A percentile compares a stretch with the other conserved stretches of the same genome.
These are phyloP conservation scores for Candida tropicalis DNA, from an alignment of 1,139 yeast genomes.

Conservation along the genomic window DNA sequence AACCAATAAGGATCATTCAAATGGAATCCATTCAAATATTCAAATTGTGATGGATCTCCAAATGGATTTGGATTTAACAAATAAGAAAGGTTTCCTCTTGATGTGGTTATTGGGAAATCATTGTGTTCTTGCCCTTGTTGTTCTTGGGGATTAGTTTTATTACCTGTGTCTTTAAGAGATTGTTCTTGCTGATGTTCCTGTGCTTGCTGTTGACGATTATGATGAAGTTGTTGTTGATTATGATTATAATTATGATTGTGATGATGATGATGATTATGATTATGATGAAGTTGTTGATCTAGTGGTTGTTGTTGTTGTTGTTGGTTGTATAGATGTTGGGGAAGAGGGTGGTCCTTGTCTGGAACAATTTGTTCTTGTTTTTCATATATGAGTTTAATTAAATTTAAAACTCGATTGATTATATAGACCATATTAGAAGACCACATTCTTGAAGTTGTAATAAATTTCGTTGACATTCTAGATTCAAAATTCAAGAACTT, in stretches of 20 bases:
- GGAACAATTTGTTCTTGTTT: conserved; percentile 19
- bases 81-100: conserved; percentile 14
- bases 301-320: background rate
- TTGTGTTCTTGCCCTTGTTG: conserved; percentile 9
- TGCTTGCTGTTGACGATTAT: too few relatives aligned
- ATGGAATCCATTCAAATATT: conserved; percentile 25
- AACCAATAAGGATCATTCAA: conserved; percentile 49
- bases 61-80: conserved; percentile 15
- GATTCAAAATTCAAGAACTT: conserved; percentile 29
- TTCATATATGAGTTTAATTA: conserved; percentile 30
- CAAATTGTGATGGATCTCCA: conserved; percentile 17
- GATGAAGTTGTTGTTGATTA: too few relatives aligned
- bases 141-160: background rate
- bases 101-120: conserved; percentile 15
- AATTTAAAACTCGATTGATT: conserved; percentile 34
- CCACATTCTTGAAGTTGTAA: conserved; percentile 34
- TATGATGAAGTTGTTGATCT: too few relatives aligned
- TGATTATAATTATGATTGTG: too few relatives aligned
- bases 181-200: conserved; percentile 1
- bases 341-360: too few relatives aligned
- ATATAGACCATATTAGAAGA: conserved; percentile 38
- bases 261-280: too few relatives aligned
- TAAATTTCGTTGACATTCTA: conserved; percentile 21
- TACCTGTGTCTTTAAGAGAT: background rate
- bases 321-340: too few relatives aligned